A percentile compares a stretch with the other conserved stretches of the same genome.
These are phyloP conservation scores for Neopestalotiopsis sp. DNA, from an alignment of 2,329 filamentous ascomycete species.

Conservation along the genomic window DNA sequence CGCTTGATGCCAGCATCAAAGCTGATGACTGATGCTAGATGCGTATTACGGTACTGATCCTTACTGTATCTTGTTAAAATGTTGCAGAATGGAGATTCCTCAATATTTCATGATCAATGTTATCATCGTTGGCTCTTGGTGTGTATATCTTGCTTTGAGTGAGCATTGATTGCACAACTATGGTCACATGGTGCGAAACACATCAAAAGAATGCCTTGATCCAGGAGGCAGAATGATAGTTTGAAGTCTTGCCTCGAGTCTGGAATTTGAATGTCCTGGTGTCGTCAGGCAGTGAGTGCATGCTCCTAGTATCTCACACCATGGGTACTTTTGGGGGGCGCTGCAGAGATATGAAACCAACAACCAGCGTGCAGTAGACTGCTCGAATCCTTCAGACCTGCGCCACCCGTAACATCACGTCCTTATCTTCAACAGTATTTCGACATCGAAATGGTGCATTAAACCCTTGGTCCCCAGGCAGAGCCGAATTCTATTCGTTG, in stretches of 20 bases:
- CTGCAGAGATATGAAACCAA: conserved; percentile 1
- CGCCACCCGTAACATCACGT: not conserved
- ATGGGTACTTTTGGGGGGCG: not conserved
- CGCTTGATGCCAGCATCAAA: too few species aligned
- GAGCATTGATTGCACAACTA: not conserved
- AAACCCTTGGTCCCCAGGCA: not conserved
- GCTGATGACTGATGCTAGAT: too few species aligned
- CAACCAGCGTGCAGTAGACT: not conserved
- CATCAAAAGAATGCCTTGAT: not conserved
- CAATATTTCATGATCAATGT: too few species aligned
- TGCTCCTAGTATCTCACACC: not conserved
- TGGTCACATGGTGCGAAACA: not conserved
- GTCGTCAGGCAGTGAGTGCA: not conserved
- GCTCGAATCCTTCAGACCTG: not conserved
- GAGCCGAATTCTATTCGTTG: conserved; percentile 1
- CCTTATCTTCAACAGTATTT: not conserved
- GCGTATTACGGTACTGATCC: too few species aligned
- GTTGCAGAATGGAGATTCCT: too few species aligned
- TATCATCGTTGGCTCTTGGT: too few species aligned
- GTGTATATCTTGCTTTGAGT: not conserved
- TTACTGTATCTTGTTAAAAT: too few species aligned
- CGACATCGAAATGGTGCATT: not conserved
- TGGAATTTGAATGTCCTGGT: not conserved
- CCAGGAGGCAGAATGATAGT: not conserved
- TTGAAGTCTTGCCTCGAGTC: not conserved